Conservation (phyloP, 2,329 filamentous ascomycete species). For the Chrysosporium keratinophilum region DNA sequence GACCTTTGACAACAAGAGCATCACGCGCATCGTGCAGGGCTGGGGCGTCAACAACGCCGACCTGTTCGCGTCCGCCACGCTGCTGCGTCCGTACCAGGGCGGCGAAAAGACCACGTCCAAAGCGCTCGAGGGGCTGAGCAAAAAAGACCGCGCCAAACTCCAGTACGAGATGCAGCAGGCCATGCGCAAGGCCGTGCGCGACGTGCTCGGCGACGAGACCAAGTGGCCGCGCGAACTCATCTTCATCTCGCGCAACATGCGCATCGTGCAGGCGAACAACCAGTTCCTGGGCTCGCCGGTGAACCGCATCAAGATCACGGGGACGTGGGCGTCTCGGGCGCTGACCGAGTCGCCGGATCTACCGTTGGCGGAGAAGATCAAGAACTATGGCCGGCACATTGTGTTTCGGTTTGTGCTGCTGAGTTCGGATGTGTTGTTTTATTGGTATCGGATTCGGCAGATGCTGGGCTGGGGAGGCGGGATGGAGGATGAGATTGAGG, state of each 20-base stretch:
- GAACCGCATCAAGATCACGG: conserved; percentile 87
- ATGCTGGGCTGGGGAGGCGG: conserved; percentile 64
- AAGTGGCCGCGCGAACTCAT: conserved; percentile 86
- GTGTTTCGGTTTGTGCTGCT: conserved; percentile 72
- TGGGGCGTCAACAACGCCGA: conserved; percentile 90
- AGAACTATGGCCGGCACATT: conserved; percentile 64
- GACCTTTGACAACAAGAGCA: conserved; percentile 80
- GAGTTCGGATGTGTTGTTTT: conserved; percentile 71
- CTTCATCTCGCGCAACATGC: conserved; percentile 83
- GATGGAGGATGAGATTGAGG: conserved; percentile 91
- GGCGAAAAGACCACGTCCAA: conserved; percentile 58
- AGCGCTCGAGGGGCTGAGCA: conserved; percentile 43
- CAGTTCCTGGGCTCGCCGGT: conserved; percentile 82
- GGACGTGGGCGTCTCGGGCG: conserved; percentile 75
- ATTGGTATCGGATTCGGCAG: conserved; percentile 67
- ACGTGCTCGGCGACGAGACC: conserved; percentile 71
- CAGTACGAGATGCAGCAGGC: conserved; percentile 73
- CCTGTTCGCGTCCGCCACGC: conserved; percentile 79
- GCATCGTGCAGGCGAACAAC: conserved; percentile 89
- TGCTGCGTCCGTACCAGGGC: conserved; percentile 83
- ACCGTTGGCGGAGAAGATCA: conserved; percentile 50
- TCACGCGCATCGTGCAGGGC: conserved; percentile 57
- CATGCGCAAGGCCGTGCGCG: conserved; percentile 60
- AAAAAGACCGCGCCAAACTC: conserved; percentile 46
- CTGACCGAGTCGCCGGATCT: conserved; percentile 65